These are phyloP conservation scores for Leccinum variicolor DNA, from an alignment of 768 basidiomycete genomes.

Conservation along the genomic window DNA sequence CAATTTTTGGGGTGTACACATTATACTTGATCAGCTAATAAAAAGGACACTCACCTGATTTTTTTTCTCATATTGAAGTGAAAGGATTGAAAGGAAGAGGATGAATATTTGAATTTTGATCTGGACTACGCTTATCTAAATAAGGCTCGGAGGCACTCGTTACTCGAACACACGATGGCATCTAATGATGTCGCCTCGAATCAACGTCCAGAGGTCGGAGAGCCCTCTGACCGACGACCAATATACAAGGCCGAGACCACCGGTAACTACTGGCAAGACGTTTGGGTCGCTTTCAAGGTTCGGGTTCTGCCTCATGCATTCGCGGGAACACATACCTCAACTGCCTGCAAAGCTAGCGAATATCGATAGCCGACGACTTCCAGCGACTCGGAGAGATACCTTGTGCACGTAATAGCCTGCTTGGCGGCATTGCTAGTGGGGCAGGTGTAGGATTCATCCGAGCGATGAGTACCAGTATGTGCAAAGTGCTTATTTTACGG, in stretches of 20 bases:
- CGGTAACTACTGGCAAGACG: slow-evolving; percentile 31
- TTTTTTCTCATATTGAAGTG: too few species aligned
- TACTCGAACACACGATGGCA: slow-evolving; percentile 7
- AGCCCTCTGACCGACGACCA: slow-evolving; percentile 17
- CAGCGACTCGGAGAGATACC: slow-evolving; percentile 66
- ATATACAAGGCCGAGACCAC: slow-evolving; percentile 31
- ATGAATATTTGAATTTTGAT: too few species aligned
- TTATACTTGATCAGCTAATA: too few species aligned
- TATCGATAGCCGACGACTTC: slow-evolving; percentile 50
- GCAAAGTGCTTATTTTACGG: background rate
- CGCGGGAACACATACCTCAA: slow-evolving; percentile 7
- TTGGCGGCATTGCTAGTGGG: slow-evolving; percentile 79
- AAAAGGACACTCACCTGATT: too few species aligned
- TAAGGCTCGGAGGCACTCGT: too few species aligned
- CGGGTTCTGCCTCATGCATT: background rate
- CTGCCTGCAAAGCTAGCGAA: slow-evolving; percentile 39
- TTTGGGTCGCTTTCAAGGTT: slow-evolving; percentile 32
- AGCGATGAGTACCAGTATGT: slow-evolving; percentile 61
- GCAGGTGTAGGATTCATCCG: slow-evolving; percentile 74
- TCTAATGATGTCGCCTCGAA: slow-evolving; percentile 1
- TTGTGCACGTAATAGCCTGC: slow-evolving; percentile 70
- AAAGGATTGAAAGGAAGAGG: too few species aligned
- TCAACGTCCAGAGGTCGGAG: slow-evolving; percentile 2
- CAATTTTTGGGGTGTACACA: too few species aligned
- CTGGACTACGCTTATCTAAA: too few species aligned